phyloP scores from a whole-genome alignment of 129 eudicot genomes.

The Pittosporum tobira region DNA sequence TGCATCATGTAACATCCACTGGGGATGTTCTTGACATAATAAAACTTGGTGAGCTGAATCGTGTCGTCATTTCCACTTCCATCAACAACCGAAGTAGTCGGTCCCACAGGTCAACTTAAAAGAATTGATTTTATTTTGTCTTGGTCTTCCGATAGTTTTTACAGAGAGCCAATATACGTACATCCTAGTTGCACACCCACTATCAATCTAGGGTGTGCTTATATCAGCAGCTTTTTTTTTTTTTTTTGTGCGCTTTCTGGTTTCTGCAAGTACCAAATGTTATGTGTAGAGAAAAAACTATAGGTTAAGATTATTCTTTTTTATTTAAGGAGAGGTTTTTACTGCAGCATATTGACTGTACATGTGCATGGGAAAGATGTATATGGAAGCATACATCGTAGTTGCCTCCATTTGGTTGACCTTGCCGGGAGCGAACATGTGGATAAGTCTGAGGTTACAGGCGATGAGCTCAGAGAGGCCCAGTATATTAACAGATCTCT shows the following conservation, averaged over 20 bases:
- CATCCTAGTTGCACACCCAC: too few species aligned
- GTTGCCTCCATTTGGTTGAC: constrained; percentile 93
- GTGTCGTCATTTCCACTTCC: constrained; percentile 61
- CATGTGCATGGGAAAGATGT: constrained; percentile 71
- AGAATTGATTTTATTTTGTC: neutral
- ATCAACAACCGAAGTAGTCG: constrained; percentile 55
- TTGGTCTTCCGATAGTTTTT: too few species aligned
- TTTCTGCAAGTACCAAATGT: too few species aligned
- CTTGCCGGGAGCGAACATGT: constrained; percentile 78
- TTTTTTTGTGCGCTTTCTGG: too few species aligned
- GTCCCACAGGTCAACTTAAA: constrained; percentile 58
- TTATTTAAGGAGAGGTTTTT: neutral
- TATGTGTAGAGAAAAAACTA: too few species aligned
- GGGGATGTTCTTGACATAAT: constrained; percentile 54
- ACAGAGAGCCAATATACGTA: too few species aligned
- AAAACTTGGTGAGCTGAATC: constrained; percentile 68
- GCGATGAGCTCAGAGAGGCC: constrained; percentile 73
- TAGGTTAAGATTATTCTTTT: neutral
- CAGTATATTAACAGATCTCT: constrained; percentile 71
- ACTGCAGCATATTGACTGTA: constrained; percentile 66
- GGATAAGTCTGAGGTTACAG: constrained; percentile 68
- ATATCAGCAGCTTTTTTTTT: too few species aligned
- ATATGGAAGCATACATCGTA: constrained; percentile 47
- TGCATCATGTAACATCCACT: constrained; percentile 51
- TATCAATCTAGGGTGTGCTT: too few species aligned